Conservation (phyloP, 345 rosid species). For the Arabidopsis thaliana region TAIR10.1 NC_003074.8:7163501-7164000, state of each 20-base stretch:
- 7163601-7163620: conserved; percentile 65
- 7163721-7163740: conserved; percentile 44
- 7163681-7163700: conserved; percentile 80
- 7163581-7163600: conserved; percentile 26
- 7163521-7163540: background rate
- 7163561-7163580: conserved; percentile 7
- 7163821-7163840: conserved; percentile 65
- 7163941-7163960: conserved; percentile 67
- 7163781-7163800: conserved; percentile 67
- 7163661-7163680: conserved; percentile 46
- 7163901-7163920: conserved; percentile 60
- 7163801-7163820: conserved; percentile 59
- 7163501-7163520: conserved; percentile 58
- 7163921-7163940: conserved; percentile 71
- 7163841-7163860: conserved; percentile 83
- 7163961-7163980: conserved; percentile 77
- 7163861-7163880: conserved; percentile 71
- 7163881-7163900: conserved; percentile 50
- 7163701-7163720: conserved; percentile 56
- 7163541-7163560: conserved; percentile 4
- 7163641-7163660: conserved; percentile 52
- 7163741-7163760: conserved; percentile 59
- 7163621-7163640: conserved; percentile 67
- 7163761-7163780: conserved; percentile 53
- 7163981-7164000: conserved; percentile 58